phyloP scores from a whole-genome alignment of 164 flowering plant species.

The Euptelea pleiosperma region DNA sequence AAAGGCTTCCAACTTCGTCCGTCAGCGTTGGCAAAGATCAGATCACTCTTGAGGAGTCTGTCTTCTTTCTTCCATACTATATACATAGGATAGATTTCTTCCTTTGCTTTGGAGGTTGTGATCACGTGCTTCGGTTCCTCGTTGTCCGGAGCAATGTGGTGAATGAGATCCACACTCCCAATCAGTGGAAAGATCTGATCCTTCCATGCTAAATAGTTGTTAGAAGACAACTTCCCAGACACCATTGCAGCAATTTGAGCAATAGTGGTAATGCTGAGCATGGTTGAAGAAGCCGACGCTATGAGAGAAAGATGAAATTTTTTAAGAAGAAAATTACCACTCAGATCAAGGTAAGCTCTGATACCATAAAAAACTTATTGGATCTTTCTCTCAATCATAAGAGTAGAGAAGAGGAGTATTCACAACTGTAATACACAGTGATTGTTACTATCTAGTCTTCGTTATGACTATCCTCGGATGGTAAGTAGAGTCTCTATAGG shows the following conservation, averaged over 20 bases:
- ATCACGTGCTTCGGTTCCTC: neutral
- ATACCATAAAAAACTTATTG: neutral
- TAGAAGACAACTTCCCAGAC: neutral
- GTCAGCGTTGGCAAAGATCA: neutral
- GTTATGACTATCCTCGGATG: no score
- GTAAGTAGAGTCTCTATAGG: no score
- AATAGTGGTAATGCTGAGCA: no score
- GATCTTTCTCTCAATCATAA: no score
- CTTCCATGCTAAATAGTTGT: neutral
- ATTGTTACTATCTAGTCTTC: no score
- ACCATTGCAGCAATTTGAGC: neutral
- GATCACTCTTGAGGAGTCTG: neutral
- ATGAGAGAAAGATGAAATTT: no score
- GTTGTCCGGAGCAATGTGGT: neutral
- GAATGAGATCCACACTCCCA: neutral
- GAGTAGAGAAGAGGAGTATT: no score
- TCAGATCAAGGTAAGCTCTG: neutral
- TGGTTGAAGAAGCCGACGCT: no score
- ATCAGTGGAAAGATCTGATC: no score
- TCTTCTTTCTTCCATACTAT: neutral
- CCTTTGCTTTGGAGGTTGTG: neutral
- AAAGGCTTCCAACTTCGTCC: neutral
- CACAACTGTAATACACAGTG: no score
- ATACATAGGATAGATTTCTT: neutral
- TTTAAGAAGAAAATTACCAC: no score